Percentiles rank a stretch among this genome's conserved stretches.
Evolutionary conservation across 306 rosid genomes (phyloP).

Genomic region (Casuarina cunninghamiana): DNA sequence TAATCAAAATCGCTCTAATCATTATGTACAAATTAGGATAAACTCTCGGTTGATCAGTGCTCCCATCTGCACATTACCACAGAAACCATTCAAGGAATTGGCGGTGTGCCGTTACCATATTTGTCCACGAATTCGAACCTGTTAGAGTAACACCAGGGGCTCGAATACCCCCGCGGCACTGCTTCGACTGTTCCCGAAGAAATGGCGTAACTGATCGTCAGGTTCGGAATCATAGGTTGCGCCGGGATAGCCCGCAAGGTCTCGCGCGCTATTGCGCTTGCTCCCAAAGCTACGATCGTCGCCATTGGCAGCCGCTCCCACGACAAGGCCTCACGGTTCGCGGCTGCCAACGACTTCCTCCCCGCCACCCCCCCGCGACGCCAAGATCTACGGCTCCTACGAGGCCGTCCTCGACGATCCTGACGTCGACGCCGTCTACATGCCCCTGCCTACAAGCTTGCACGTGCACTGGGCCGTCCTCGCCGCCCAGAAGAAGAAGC

Average conservation of each 20-base stretch:
- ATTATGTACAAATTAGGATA: too few relatives aligned
- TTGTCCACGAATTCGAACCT: too few relatives aligned
- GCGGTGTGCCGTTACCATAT: too few relatives aligned
- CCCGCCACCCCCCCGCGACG: constrained; percentile 27
- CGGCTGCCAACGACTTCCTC: constrained; percentile 42
- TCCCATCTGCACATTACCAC: too few relatives aligned
- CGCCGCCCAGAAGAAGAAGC: constrained; percentile 75
- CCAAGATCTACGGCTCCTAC: constrained; percentile 71
- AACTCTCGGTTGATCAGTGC: too few relatives aligned
- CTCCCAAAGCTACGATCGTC: constrained; percentile 56
- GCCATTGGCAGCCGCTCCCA: constrained; percentile 74
- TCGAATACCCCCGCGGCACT: background rate
- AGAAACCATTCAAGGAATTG: too few relatives aligned
- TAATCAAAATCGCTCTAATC: too few relatives aligned
- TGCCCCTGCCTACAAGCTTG: constrained; percentile 77
- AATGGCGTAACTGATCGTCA: constrained; percentile 56
- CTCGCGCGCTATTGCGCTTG: constrained; percentile 55
- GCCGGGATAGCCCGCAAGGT: constrained; percentile 75
- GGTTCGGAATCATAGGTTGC: constrained; percentile 82
- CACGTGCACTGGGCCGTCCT: constrained; percentile 72
- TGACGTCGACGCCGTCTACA: constrained; percentile 70
- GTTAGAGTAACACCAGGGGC: too few relatives aligned
- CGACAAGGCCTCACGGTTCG: constrained; percentile 59
- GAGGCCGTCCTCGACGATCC: constrained; percentile 63
- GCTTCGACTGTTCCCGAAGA: background rate